phyloP scores from a whole-genome alignment of 306 rosid species.

The Ziziphus jujuba region DNA sequence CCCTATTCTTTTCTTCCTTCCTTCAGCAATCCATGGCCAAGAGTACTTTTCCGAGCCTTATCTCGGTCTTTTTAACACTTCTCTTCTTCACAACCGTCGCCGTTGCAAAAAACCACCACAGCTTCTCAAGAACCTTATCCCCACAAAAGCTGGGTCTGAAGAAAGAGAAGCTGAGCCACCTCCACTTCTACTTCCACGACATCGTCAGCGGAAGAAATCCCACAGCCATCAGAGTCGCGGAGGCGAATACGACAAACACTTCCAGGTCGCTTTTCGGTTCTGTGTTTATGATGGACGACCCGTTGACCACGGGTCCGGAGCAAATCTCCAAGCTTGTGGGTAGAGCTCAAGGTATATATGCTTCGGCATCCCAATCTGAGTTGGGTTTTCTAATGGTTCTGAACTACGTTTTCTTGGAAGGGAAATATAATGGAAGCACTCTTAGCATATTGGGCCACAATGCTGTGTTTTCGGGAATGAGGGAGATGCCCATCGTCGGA shows the following conservation, averaged over 20 bases:
- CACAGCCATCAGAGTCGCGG: neutral
- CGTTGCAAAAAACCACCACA: conserved; percentile 9
- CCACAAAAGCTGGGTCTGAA: conserved; percentile 30
- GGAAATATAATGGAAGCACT: conserved; percentile 28
- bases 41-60: too few relatives aligned
- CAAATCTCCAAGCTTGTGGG: conserved; percentile 43
- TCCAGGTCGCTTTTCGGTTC: conserved; percentile 21
- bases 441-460: conserved; percentile 26
- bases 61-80: too few relatives aligned
- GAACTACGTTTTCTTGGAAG: conserved; percentile 21
- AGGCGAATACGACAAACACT: neutral
- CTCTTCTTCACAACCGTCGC: neutral
- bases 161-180: conserved; percentile 56
- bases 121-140: conserved; percentile 25
- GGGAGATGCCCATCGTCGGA: conserved; percentile 32
- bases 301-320: conserved; percentile 43
- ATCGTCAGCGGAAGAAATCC: conserved; percentile 45
- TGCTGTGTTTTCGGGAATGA: neutral
- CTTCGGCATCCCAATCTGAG: conserved; percentile 11
- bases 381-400: conserved; percentile 15
- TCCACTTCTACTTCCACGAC: conserved; percentile 68
- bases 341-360: conserved; percentile 30
- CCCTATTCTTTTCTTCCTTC: too few relatives aligned
- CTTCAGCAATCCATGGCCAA: too few relatives aligned
- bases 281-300: conserved; percentile 35